Evolutionary conservation across 352 stramenopile genomes (phyloP).

Genomic region (Pythium guiyangense): DNA sequence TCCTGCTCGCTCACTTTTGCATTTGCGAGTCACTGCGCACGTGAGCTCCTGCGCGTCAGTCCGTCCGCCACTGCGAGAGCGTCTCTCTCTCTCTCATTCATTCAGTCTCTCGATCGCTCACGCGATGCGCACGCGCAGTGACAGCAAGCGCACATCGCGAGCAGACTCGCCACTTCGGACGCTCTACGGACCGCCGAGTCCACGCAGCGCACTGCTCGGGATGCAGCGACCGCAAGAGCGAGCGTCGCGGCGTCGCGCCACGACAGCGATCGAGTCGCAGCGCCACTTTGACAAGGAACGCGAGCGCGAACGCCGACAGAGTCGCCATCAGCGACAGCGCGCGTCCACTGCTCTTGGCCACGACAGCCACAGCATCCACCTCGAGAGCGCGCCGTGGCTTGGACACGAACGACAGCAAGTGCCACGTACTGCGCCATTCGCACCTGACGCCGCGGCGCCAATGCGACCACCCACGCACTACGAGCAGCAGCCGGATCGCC

Average conservation of each 20-base stretch:
- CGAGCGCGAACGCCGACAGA: neutral
- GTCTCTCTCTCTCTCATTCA: neutral
- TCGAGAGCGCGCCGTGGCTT: conserved; percentile 13
- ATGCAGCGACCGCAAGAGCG: neutral
- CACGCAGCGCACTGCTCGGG: neutral
- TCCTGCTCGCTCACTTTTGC: neutral
- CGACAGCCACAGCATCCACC: conserved; percentile 8
- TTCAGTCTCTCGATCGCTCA: neutral
- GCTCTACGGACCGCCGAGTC: neutral
- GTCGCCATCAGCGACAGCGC: neutral
- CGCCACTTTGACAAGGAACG: neutral
- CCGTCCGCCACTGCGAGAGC: too few species aligned
- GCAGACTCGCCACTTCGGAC: neutral
- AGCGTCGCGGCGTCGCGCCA: neutral
- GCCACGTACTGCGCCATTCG: neutral
- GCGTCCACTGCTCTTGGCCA: neutral
- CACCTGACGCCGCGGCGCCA: too few species aligned
- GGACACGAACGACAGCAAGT: conserved; percentile 2
- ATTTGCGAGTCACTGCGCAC: neutral
- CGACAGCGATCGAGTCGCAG: neutral
- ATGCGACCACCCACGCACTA: neutral
- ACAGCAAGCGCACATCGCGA: too few species aligned
- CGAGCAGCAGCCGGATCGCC: too few species aligned
- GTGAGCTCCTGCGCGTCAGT: neutral
- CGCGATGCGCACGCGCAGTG: neutral